phyloP scores from a whole-genome alignment of 805 yeast genomes.

The Zygotorulaspora danielsina region DNA sequence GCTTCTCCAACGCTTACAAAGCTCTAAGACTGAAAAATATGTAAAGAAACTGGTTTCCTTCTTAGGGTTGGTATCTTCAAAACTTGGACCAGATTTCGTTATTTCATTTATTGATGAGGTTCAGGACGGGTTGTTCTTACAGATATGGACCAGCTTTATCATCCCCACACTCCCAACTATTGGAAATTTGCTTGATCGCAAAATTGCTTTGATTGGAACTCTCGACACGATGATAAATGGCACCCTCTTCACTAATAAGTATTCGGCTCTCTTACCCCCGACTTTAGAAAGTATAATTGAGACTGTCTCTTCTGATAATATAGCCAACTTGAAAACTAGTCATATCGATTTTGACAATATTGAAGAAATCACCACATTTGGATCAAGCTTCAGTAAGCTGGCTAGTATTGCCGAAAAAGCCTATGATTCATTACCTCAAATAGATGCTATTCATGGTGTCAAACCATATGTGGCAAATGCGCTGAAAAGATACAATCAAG shows the following conservation, averaged over 20 bases:
- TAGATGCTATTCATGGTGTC: constrained; percentile 36
- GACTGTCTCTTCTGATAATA: constrained; percentile 37
- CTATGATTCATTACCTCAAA: constrained; percentile 64
- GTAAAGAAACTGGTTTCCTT: constrained; percentile 67
- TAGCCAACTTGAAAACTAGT: constrained; percentile 37
- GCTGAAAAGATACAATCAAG: constrained; percentile 24
- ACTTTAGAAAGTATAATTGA: constrained; percentile 44
- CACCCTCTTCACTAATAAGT: constrained; percentile 38
- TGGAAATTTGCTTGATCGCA: constrained; percentile 52
- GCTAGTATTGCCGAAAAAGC: constrained; percentile 56
- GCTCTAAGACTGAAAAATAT: constrained; percentile 75
- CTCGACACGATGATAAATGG: constrained; percentile 41
- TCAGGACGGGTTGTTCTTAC: constrained; percentile 57
- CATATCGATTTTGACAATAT: constrained; percentile 44
- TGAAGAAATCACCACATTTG: constrained; percentile 78
- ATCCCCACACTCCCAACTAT: constrained; percentile 42
- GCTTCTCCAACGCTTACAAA: constrained; percentile 74
- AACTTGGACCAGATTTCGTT: constrained; percentile 48
- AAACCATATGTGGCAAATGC: constrained; percentile 20
- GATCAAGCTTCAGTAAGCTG: constrained; percentile 76
- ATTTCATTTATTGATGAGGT: constrained; percentile 66
- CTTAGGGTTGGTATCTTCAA: constrained; percentile 49
- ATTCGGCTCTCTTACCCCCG: constrained; percentile 39
- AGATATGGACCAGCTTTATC: constrained; percentile 40
- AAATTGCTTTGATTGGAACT: constrained; percentile 49